phyloP scores from a whole-genome alignment of 257 asterid genomes.

The Nicotiana undulata region DNA sequence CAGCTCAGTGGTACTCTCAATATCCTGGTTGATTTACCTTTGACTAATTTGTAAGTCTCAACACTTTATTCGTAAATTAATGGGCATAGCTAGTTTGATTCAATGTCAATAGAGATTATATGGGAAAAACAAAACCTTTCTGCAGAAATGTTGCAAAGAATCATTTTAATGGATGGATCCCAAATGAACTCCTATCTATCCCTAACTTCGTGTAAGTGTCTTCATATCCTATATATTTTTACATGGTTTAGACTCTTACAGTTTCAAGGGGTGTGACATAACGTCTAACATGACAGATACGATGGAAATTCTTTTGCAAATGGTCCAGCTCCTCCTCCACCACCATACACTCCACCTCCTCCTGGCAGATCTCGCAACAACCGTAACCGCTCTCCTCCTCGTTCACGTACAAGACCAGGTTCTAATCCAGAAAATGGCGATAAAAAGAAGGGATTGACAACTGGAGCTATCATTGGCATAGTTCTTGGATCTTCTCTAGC shows the following conservation, averaged over 20 bases:
- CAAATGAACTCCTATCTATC: conserved; percentile 57
- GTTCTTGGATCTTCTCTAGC: conserved; percentile 64
- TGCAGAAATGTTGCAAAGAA: conserved; percentile 93
- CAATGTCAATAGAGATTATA: background rate
- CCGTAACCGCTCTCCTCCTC: conserved; percentile 32
- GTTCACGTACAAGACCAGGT: conserved; percentile 34
- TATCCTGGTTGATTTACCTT: conserved; percentile 61
- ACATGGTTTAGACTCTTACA: background rate
- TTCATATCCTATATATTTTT: conserved; percentile 7
- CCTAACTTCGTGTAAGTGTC: conserved; percentile 72
- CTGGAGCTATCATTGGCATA: conserved; percentile 74
- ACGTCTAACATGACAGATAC: conserved; percentile 36
- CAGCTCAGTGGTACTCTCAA: conserved; percentile 75
- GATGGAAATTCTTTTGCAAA: conserved; percentile 71
- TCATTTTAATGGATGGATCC: conserved; percentile 89
- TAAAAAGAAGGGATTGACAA: conserved; percentile 44
- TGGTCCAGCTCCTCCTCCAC: conserved; percentile 96
- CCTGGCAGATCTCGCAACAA: conserved; percentile 54
- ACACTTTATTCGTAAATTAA: conserved; percentile 4
- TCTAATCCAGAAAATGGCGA: conserved; percentile 37
- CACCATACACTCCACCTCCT: conserved; percentile 82
- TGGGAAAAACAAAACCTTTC: conserved; percentile 3
- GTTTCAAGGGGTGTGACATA: background rate
- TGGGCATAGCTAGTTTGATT: background rate
- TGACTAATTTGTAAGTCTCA: conserved; percentile 67